phyloP scores from a whole-genome alignment of 345 rosid genomes.

The Sonneratia alba region DNA sequence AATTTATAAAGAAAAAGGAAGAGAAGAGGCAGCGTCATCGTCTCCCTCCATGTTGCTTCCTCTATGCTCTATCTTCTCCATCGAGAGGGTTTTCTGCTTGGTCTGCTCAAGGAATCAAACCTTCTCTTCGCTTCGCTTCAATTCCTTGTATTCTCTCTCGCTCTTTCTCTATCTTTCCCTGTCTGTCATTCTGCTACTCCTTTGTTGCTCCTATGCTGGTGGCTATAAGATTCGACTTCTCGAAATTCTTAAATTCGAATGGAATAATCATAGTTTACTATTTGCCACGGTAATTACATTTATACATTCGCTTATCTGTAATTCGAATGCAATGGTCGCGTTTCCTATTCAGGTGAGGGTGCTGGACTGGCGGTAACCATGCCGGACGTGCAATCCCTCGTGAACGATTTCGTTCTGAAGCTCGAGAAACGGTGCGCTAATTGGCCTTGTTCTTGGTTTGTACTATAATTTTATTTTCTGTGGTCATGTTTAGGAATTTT shows the following conservation, averaged over 20 bases:
- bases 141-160: not conserved
- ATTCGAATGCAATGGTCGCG: not conserved
- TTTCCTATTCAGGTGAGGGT: slow-evolving; percentile 18
- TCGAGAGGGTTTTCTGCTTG: not conserved
- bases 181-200: not conserved
- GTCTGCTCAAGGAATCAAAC: slow-evolving; percentile 2
- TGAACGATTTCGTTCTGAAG: slow-evolving; percentile 69
- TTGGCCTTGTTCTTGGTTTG: not conserved
- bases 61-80: not conserved
- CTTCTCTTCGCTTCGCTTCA: not conserved
- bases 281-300: not conserved
- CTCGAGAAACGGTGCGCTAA: slow-evolving; percentile 65
- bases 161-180: not conserved
- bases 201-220: not conserved
- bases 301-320: not conserved
- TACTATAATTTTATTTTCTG: not conserved
- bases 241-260: not conserved
- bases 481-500: not conserved
- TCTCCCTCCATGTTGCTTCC: not conserved
- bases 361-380: slow-evolving; percentile 24
- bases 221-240: not conserved
- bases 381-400: slow-evolving; percentile 80
- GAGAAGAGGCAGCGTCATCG: not conserved
- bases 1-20: not conserved
- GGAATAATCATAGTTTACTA: not conserved